phyloP scores from a whole-genome alignment of 208 protist genomes.

The Crithidia acanthocephali region DNA sequence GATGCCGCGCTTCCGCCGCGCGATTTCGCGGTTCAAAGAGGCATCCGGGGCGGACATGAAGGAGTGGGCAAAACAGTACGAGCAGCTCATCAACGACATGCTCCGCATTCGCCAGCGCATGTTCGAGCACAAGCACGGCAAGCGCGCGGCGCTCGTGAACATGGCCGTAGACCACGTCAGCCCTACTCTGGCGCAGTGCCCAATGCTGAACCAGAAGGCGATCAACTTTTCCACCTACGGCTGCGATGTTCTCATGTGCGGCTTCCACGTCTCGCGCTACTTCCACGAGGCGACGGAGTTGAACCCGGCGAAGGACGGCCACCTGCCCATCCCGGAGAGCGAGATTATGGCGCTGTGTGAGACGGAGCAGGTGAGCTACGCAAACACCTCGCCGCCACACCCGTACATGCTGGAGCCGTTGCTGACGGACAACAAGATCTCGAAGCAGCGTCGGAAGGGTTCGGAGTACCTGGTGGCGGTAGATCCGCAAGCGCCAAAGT shows the following conservation, averaged over 20 bases:
- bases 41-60: constrained; percentile 84
- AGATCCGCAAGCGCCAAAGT: constrained; percentile 82
- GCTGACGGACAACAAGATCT: constrained; percentile 71
- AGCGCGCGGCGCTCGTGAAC: constrained; percentile 55
- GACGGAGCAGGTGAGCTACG: constrained; percentile 69
- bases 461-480: constrained; percentile 54
- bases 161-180: constrained; percentile 76
- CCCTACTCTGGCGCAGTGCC: constrained; percentile 76
- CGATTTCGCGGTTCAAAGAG: constrained; percentile 81
- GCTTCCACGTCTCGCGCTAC: constrained; percentile 89
- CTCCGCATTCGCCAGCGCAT: constrained; percentile 84
- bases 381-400: constrained; percentile 78
- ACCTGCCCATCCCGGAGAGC: constrained; percentile 52
- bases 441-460: constrained; percentile 73
- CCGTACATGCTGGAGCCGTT: constrained; percentile 91
- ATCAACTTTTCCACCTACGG: constrained; percentile 89
- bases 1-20: constrained; percentile 75
- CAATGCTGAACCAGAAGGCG: constrained; percentile 90
- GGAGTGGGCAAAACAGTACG: constrained; percentile 90
- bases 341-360: constrained; percentile 77
- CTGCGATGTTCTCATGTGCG: constrained; percentile 72
- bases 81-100: constrained; percentile 83
- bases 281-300: constrained; percentile 92
- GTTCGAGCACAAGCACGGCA: constrained; percentile 88
- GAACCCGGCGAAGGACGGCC: constrained; percentile 85